Conservation (phyloP, 306 rosid genomes). For the Canavalia gladiata region DNA sequence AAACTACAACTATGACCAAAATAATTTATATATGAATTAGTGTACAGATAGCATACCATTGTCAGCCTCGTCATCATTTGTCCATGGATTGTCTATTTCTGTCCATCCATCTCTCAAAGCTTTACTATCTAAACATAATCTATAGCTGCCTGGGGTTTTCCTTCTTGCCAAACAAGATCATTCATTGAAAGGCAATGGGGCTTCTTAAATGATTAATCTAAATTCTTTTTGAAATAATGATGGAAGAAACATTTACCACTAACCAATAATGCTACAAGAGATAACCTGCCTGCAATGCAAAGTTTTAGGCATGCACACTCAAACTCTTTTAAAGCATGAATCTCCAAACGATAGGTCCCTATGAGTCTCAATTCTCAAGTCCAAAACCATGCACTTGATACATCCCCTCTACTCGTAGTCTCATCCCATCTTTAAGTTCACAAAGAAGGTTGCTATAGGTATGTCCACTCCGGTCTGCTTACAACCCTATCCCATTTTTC, state of each 20-base stretch:
- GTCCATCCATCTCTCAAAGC: conserved; percentile 88
- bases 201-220: conserved; percentile 65
- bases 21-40: conserved; percentile 23
- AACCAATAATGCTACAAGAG: neutral
- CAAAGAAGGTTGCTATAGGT: neutral
- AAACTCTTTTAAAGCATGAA: neutral
- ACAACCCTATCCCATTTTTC: too few species aligned
- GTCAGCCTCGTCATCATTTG: conserved; percentile 91
- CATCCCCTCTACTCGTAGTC: too few species aligned
- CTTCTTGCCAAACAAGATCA: conserved; percentile 92
- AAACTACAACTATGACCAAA: conserved; percentile 5
- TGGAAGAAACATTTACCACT: neutral
- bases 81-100: conserved; percentile 93
- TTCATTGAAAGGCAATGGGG: conserved; percentile 72
- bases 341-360: neutral
- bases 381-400: too few species aligned
- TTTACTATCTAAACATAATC: conserved; percentile 85
- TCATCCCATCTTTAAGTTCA: too few species aligned
- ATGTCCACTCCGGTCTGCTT: too few species aligned
- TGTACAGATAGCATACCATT: conserved; percentile 63
- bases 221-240: neutral
- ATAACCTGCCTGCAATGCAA: too few species aligned
- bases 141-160: conserved; percentile 93
- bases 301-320: neutral
- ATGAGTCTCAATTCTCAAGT: neutral